phyloP scores from a whole-genome alignment of 306 rosid genomes.

The Castanea crenata region DNA sequence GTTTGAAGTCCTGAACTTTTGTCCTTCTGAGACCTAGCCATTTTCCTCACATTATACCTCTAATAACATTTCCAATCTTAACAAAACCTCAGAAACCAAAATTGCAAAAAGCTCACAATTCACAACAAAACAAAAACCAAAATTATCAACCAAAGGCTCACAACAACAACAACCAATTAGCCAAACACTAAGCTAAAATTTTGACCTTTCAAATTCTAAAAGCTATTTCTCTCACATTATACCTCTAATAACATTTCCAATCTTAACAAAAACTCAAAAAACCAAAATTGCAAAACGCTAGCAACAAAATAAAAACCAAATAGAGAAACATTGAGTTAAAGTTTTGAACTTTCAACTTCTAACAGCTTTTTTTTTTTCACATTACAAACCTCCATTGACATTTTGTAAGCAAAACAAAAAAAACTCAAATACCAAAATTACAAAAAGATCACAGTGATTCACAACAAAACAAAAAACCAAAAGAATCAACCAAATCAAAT shows the following conservation, averaged over 20 bases:
- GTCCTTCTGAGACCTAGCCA: too few relatives aligned
- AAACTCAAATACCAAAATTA: too few relatives aligned
- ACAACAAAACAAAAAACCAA: not conserved
- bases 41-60: not conserved
- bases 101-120: too few relatives aligned
- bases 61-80: not conserved
- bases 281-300: not conserved
- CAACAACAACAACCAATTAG: not conserved
- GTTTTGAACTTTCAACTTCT: too few relatives aligned
- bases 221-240: not conserved
- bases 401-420: not conserved
- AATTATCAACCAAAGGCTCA: not conserved
- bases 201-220: too few relatives aligned
- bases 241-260: not conserved
- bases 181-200: too few relatives aligned
- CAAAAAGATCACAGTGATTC: too few relatives aligned
- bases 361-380: not conserved
- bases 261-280: not conserved
- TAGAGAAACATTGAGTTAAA: too few relatives aligned
- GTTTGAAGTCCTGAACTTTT: too few relatives aligned
- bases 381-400: not conserved
- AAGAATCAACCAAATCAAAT: not conserved
- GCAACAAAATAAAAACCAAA: not conserved
- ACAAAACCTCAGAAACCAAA: not conserved
- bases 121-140: not conserved